Evolutionary conservation across 805 yeast species (phyloP).

Genomic region (Candida methanosorbosa): DNA sequence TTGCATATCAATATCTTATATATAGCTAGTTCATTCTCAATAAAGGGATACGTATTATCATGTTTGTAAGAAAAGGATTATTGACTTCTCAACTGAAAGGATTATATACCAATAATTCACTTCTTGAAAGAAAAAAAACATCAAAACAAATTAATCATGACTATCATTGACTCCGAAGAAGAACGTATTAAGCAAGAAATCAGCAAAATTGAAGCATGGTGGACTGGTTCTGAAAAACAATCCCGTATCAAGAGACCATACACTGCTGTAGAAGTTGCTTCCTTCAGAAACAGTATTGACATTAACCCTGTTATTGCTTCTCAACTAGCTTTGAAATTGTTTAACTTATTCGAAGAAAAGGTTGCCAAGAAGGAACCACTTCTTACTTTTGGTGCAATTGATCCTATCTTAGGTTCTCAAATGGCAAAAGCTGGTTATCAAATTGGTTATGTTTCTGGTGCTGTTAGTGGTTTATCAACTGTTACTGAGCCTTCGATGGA

Average conservation of each 20-base stretch:
- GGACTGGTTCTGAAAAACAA: conserved; percentile 44
- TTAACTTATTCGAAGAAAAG: conserved; percentile 32
- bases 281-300: conserved; percentile 43
- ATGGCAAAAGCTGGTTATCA: conserved; percentile 39
- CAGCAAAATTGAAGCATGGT: conserved; percentile 29
- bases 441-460: conserved; percentile 49
- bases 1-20: too few species aligned
- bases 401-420: conserved; percentile 58
- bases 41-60: too few species aligned
- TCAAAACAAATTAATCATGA: conserved; percentile 3
- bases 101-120: too few species aligned
- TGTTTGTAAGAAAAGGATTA: too few species aligned
- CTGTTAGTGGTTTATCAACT: conserved; percentile 51
- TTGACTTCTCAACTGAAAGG: too few species aligned
- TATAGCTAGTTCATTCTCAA: too few species aligned
- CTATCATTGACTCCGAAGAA: conserved; percentile 6
- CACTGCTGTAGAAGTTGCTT: conserved; percentile 41
- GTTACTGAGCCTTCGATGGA: conserved; percentile 61
- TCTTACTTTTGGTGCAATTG: conserved; percentile 52
- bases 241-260: conserved; percentile 41
- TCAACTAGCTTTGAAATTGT: conserved; percentile 42
- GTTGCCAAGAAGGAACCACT: conserved; percentile 37
- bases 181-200: conserved; percentile 8
- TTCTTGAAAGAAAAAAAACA: background rate
- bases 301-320: conserved; percentile 35